Conservation (phyloP, 129 eudicot species). For the Deinandra increscens region DNA sequence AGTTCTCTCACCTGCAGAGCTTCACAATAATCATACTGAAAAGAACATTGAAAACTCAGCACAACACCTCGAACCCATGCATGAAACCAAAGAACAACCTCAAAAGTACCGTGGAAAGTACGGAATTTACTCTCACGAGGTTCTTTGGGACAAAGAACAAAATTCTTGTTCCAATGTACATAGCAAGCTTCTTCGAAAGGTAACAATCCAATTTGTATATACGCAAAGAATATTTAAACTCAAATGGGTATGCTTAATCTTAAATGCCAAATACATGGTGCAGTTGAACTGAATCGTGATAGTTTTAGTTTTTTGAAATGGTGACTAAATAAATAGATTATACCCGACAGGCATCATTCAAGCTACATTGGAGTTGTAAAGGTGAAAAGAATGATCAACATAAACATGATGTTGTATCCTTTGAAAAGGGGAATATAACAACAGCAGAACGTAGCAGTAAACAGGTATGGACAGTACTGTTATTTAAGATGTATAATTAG, state of each 20-base stretch:
- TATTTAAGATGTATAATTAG: constrained; percentile 2
- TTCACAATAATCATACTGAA: constrained; percentile 26
- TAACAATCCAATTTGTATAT: constrained; percentile 8
- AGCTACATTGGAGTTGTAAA: constrained; percentile 80
- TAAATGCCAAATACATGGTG: background rate
- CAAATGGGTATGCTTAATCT: background rate
- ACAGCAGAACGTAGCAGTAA: constrained; percentile 95
- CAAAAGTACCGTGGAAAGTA: constrained; percentile 48
- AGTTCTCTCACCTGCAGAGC: constrained; percentile 45
- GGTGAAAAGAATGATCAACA: constrained; percentile 88
- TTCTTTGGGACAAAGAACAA: constrained; percentile 64
- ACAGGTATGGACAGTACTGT: constrained; percentile 49
- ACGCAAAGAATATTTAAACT: background rate
- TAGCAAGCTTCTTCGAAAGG: constrained; percentile 67
- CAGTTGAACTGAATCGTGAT: background rate
- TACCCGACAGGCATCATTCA: constrained; percentile 77
- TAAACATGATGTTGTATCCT: constrained; percentile 86
- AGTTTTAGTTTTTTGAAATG: background rate
- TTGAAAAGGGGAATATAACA: constrained; percentile 88
- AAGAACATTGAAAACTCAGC: constrained; percentile 39
- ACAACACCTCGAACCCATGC: constrained; percentile 23
- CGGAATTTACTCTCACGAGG: constrained; percentile 86
- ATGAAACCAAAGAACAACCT: constrained; percentile 34
- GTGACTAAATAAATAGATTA: background rate
- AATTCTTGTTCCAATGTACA: constrained; percentile 38